Evolutionary conservation across 345 rosid genomes (phyloP).

Genomic region (Dipteronia dyeriana): DNA sequence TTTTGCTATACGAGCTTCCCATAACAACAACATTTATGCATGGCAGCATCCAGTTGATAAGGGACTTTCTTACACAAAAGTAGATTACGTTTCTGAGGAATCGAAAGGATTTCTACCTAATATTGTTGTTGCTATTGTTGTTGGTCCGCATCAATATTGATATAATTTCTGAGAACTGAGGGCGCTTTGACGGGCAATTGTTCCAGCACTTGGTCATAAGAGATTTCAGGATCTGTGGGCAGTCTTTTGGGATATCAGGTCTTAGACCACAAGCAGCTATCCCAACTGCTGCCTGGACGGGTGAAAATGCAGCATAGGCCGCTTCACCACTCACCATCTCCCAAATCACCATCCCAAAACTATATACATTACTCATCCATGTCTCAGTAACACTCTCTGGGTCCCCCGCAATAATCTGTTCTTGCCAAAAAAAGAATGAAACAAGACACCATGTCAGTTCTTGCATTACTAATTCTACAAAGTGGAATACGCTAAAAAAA

Average conservation of each 20-base stretch:
- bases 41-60: constrained; percentile 1
- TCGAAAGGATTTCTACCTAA: constrained; percentile 38
- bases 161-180: constrained; percentile 68
- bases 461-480: not conserved
- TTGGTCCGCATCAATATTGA: constrained; percentile 46
- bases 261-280: constrained; percentile 95
- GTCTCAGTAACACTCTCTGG: constrained; percentile 90
- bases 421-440: constrained; percentile 21
- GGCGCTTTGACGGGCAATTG: constrained; percentile 76
- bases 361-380: constrained; percentile 94
- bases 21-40: constrained; percentile 23
- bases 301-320: constrained; percentile 85
- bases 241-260: constrained; percentile 94
- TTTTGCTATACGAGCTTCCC: constrained; percentile 23
- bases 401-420: constrained; percentile 94
- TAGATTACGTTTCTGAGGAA: constrained; percentile 3
- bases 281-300: constrained; percentile 96
- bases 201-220: constrained; percentile 92
- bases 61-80: constrained; percentile 6
- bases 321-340: constrained; percentile 95
- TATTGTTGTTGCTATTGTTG: constrained; percentile 34
- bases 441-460: constrained; percentile 1
- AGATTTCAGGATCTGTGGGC: constrained; percentile 68
- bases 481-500: constrained; percentile 7
- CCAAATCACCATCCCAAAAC: constrained; percentile 97